These are phyloP conservation scores for Helicocarpus griseus DNA, from an alignment of 2,329 filamentous ascomycete species.

Conservation along the genomic window DNA sequence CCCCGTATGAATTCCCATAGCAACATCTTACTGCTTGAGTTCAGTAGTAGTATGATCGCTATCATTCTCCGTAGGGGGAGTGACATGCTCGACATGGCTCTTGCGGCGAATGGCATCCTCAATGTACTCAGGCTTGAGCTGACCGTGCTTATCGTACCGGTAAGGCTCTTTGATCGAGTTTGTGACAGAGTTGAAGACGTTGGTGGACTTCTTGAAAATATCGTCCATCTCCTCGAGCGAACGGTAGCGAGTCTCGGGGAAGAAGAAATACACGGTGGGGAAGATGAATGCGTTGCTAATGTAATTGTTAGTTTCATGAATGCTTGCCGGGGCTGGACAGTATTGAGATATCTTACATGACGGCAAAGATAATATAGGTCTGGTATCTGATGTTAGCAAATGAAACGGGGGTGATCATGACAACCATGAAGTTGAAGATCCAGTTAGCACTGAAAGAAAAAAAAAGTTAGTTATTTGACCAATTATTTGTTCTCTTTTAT, in stretches of 20 bases:
- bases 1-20: too few species aligned
- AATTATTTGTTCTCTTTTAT: too few species aligned
- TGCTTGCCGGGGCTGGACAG: too few species aligned
- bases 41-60: too few species aligned
- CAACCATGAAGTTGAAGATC: slow-evolving; percentile 30
- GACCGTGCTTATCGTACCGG: slow-evolving; percentile 3
- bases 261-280: slow-evolving; percentile 29
- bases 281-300: slow-evolving; percentile 7
- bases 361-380: slow-evolving; percentile 37
- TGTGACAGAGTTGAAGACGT: slow-evolving; percentile 15
- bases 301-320: neutral
- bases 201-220: slow-evolving; percentile 27
- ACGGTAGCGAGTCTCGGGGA: slow-evolving; percentile 30
- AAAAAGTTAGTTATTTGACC: slow-evolving; percentile 19
- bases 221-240: slow-evolving; percentile 32
- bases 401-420: slow-evolving; percentile 28
- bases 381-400: slow-evolving; percentile 39
- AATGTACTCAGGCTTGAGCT: slow-evolving; percentile 3
- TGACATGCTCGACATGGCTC: too few species aligned
- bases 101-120: slow-evolving; percentile 1
- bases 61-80: too few species aligned
- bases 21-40: too few species aligned
- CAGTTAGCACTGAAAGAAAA: slow-evolving; percentile 24
- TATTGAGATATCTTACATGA: slow-evolving; percentile 28
- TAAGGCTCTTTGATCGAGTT: slow-evolving; percentile 5